A percentile compares a stretch with the other conserved stretches of the same genome.
Evolutionary conservation across 768 basidiomycete genomes (phyloP).

Genomic region (Piloderma croceum): DNA sequence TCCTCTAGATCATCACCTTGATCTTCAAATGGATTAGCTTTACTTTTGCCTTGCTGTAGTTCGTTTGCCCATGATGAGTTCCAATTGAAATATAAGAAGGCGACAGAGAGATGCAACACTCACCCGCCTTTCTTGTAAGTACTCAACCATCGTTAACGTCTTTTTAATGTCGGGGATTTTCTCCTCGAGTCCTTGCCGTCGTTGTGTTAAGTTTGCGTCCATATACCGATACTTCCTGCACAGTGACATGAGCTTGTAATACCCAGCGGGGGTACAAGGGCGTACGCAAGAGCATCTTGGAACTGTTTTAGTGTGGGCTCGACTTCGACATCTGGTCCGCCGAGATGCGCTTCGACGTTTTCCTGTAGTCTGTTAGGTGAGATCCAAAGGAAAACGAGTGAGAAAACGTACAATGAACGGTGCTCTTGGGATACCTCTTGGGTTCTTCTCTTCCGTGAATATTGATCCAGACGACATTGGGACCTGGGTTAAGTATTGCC

Average conservation of each 20-base stretch:
- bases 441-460: constrained; percentile 53
- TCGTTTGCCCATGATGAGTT: background rate
- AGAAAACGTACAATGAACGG: constrained; percentile 81
- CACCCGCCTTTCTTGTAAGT: constrained; percentile 66
- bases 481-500: too few species aligned
- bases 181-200: constrained; percentile 74
- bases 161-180: constrained; percentile 97
- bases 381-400: background rate
- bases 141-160: constrained; percentile 86
- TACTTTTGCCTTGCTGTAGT: constrained; percentile 55
- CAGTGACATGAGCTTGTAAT: constrained; percentile 10
- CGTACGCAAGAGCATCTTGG: constrained; percentile 93
- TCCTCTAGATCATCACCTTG: constrained; percentile 44
- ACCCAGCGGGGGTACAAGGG: constrained; percentile 10
- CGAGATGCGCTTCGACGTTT: constrained; percentile 83
- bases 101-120: constrained; percentile 19
- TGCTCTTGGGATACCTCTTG: constrained; percentile 91
- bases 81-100: background rate
- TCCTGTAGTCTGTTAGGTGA: constrained; percentile 41
- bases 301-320: constrained; percentile 75
- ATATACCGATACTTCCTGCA: constrained; percentile 97
- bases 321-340: constrained; percentile 69
- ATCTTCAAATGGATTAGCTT: constrained; percentile 21
- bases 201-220: constrained; percentile 80
- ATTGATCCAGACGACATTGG: background rate